A percentile compares a stretch with the other conserved stretches of the same genome.
These are phyloP conservation scores for Populus hybrid DNA, from an alignment of 441 rosid species.

Conservation along the genomic window DNA sequence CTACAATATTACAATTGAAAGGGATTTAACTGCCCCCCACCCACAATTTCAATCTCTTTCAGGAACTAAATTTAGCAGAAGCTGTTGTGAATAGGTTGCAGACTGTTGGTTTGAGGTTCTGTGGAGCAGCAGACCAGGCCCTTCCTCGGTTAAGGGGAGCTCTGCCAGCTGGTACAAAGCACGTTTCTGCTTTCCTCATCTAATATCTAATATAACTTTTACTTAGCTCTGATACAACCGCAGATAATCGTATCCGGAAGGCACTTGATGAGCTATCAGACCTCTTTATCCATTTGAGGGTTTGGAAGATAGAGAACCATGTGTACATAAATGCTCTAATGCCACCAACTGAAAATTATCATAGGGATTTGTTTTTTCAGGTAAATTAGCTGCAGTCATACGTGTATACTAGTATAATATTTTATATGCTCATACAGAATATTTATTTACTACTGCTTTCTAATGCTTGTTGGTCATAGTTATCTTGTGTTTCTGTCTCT, in stretches of 20 bases:
- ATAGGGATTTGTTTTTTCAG: slow-evolving; percentile 84
- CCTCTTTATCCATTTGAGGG: slow-evolving; percentile 74
- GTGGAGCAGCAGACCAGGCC: slow-evolving; percentile 89
- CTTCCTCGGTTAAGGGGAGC: slow-evolving; percentile 97
- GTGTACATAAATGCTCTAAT: slow-evolving; percentile 75
- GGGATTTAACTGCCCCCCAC: background rate
- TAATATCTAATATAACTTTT: background rate
- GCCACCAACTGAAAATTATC: slow-evolving; percentile 91
- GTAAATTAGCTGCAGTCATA: slow-evolving; percentile 29
- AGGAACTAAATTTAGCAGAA: slow-evolving; percentile 90
- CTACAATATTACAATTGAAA: no score
- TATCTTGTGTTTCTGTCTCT: background rate
- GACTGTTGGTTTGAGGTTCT: slow-evolving; percentile 88
- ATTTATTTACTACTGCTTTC: background rate
- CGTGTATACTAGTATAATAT: background rate
- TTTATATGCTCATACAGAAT: background rate
- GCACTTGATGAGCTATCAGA: slow-evolving; percentile 87
- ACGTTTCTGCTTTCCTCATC: slow-evolving; percentile 1
- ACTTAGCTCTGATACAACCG: slow-evolving; percentile 20
- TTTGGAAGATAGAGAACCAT: slow-evolving; percentile 77
- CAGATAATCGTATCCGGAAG: slow-evolving; percentile 72
- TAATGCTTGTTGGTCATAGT: background rate
- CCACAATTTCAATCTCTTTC: slow-evolving; percentile 34
- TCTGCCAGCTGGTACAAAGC: slow-evolving; percentile 67
- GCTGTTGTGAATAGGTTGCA: slow-evolving; percentile 92